Evolutionary conservation across 2,329 filamentous ascomycete genomes (phyloP), one percentile per base, ranked within the genome.

Genomic region (Colletotrichum aenigma): DNA sequence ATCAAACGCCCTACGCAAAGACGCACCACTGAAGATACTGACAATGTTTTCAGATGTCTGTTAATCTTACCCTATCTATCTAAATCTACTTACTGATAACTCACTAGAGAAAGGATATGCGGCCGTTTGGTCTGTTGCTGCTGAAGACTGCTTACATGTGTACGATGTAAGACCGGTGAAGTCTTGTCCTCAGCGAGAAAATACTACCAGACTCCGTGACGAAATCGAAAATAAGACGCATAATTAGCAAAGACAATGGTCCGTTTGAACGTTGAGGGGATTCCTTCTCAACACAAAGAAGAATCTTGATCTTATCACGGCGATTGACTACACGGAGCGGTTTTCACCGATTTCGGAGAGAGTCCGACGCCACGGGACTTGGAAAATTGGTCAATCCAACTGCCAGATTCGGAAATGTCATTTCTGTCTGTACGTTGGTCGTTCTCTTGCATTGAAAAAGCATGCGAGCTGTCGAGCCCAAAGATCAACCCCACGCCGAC

Each of bases 271-370:
- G 2, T 36, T 36, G 34, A 36, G 2, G 34, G 3, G 1, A 8
- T 36, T 8, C 7, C 34, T 0, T 16, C 7, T 36, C 34, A 36
- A 36, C 34, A 36, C 15, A 16, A 36, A 16, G 15, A 16, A 8
- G 4, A 36, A 36, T 36, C 34, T 16, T 4, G 34, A 36, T 36
- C 15, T 3, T n/a, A 0, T 48, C 38, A n/a, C 18, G 0, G 1
- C 2, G 18, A 0, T 48, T n/a, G 38, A n/a, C 38, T 0, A 21
- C 9, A 48, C 0, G 5, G 9, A 48, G 10, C 1, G 9, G 3
- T 13, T 21, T 6, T 3, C 7, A 48, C 43, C 43, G 43, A 52
- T 0, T 52, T 52, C 43, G 43, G 43, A 48, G 18, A n/a, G 1
- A 0, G 6, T 48, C 43, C 43, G 10, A 3, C 10, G 43, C 6